Percentiles rank a stretch among this genome's conserved stretches.
Evolutionary conservation across 148 eudicot species (phyloP).

Genomic region (Fagopyrum tataricum): DNA sequence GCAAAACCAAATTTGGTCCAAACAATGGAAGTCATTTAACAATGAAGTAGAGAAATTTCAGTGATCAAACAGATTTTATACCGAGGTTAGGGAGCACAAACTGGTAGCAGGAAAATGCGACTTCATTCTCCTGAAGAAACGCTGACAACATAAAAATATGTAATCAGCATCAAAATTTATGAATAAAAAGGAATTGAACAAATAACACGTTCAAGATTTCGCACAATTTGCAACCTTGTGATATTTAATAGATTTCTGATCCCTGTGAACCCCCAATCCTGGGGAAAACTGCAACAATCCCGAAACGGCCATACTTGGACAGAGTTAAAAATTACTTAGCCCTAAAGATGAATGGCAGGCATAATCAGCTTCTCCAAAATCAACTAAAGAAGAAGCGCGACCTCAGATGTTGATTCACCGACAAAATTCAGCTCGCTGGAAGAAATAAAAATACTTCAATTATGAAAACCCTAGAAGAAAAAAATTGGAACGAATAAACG

Average conservation of each 20-base stretch:
- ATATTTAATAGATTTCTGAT: neutral
- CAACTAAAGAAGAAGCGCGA: neutral
- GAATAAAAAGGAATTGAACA: neutral
- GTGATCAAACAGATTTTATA: slow-evolving; percentile 5
- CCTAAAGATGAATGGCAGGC: neutral
- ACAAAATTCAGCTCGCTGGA: neutral
- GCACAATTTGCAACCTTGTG: slow-evolving; percentile 2
- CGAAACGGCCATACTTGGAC: slow-evolving; percentile 11
- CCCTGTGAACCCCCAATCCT: slow-evolving; percentile 1
- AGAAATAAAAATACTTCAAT: neutral
- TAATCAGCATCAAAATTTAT: neutral
- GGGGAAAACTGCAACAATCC: slow-evolving; percentile 11
- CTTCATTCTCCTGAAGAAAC: slow-evolving; percentile 1
- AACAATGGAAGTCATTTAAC: neutral
- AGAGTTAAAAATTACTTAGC: neutral
- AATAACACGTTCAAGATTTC: neutral
- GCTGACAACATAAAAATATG: neutral
- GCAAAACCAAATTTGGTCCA: neutral
- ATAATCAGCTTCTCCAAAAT: slow-evolving; percentile 1
- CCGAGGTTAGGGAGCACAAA: slow-evolving; percentile 1
- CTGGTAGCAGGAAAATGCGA: slow-evolving; percentile 6
- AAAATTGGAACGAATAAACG: neutral
- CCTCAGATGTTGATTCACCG: neutral
- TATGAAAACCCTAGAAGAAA: neutral
- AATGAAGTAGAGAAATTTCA: neutral